These are phyloP conservation scores for Microdochium nivale DNA, from an alignment of 2,329 filamentous ascomycete species.

Conservation along the genomic window DNA sequence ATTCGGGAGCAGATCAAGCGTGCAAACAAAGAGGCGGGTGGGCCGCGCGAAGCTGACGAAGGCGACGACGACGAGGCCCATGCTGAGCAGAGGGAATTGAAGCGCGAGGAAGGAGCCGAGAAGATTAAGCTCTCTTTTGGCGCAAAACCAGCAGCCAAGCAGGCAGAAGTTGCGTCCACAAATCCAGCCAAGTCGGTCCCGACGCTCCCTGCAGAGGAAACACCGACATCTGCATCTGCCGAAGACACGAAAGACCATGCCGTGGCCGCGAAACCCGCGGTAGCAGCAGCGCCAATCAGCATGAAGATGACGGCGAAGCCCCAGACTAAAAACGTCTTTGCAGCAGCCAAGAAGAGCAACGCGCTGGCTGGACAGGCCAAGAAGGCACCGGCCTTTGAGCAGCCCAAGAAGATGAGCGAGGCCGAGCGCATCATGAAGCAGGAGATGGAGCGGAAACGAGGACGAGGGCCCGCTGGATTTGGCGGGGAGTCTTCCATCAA, in stretches of 20 bases:
- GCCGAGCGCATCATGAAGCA: conserved; percentile 84
- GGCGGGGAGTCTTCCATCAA: conserved; percentile 37
- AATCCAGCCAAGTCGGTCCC: conserved; percentile 6
- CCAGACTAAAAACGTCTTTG: conserved; percentile 72
- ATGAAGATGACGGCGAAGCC: conserved; percentile 58
- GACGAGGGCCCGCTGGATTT: conserved; percentile 37
- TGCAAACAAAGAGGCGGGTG: conserved; percentile 49
- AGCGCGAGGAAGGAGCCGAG: conserved; percentile 56
- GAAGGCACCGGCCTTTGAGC: conserved; percentile 48
- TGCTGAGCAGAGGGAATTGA: conserved; percentile 36
- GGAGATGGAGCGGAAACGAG: conserved; percentile 64
- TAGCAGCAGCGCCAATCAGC: conserved; percentile 34
- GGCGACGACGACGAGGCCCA: conserved; percentile 30
- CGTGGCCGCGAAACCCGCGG: conserved; percentile 21
- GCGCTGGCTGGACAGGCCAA: conserved; percentile 52
- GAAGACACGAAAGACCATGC: conserved; percentile 2
- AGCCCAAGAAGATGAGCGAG: conserved; percentile 79
- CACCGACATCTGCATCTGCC: conserved; percentile 9
- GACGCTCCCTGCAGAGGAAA: conserved; percentile 8
- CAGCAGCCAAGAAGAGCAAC: conserved; percentile 62
- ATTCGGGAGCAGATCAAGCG: conserved; percentile 77
- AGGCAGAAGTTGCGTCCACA: conserved; percentile 3
- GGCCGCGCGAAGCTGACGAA: conserved; percentile 29
- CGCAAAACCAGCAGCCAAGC: conserved; percentile 18
- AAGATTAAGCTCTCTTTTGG: conserved; percentile 68